Percentiles rank a stretch among this genome's conserved stretches.
phyloP scores from a whole-genome alignment of 2,329 filamentous ascomycete species.

The Alternaria sp. region DNA sequence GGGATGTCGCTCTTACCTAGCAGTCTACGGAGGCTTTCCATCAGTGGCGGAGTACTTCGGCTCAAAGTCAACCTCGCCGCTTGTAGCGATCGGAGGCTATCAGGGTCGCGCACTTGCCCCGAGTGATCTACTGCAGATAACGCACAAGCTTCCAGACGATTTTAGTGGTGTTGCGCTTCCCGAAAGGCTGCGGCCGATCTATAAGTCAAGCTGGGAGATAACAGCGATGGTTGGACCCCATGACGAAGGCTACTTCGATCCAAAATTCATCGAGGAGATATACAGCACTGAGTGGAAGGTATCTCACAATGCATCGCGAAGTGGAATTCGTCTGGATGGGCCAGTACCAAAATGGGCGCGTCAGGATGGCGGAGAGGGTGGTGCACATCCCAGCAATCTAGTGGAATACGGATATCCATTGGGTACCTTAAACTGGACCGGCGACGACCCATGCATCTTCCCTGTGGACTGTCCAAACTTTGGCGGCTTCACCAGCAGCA shows the following conservation, averaged over 20 bases:
- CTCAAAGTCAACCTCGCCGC: slow-evolving; percentile 66
- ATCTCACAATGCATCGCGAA: slow-evolving; percentile 68
- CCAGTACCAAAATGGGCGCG: slow-evolving; percentile 67
- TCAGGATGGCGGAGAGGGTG: slow-evolving; percentile 68
- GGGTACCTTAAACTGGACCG: slow-evolving; percentile 68
- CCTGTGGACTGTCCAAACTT: slow-evolving; percentile 67
- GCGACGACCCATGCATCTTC: slow-evolving; percentile 68
- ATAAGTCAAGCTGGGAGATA: slow-evolving; percentile 62
- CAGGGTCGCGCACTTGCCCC: slow-evolving; percentile 65
- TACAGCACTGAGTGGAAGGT: slow-evolving; percentile 67
- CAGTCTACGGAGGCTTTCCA: slow-evolving; percentile 64
- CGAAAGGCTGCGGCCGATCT: slow-evolving; percentile 58
- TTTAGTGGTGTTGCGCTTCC: slow-evolving; percentile 53
- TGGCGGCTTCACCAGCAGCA: slow-evolving; percentile 66
- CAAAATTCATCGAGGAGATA: slow-evolving; percentile 64
- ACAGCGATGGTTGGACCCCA: slow-evolving; percentile 65
- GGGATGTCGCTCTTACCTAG: slow-evolving; percentile 67
- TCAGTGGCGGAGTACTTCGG: slow-evolving; percentile 65
- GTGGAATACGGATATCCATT: slow-evolving; percentile 64
- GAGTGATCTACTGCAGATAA: slow-evolving; percentile 62
- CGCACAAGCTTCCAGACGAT: slow-evolving; percentile 50
- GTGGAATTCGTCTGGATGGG: slow-evolving; percentile 67
- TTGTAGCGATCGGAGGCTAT: slow-evolving; percentile 66
- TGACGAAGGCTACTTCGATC: slow-evolving; percentile 61
- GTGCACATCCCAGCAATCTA: slow-evolving; percentile 67